A percentile compares a stretch with the other conserved stretches of the same genome.
These are phyloP conservation scores for Balamuthia mandrillaris DNA, from an alignment of 208 protist species.

Conservation along the genomic window DNA sequence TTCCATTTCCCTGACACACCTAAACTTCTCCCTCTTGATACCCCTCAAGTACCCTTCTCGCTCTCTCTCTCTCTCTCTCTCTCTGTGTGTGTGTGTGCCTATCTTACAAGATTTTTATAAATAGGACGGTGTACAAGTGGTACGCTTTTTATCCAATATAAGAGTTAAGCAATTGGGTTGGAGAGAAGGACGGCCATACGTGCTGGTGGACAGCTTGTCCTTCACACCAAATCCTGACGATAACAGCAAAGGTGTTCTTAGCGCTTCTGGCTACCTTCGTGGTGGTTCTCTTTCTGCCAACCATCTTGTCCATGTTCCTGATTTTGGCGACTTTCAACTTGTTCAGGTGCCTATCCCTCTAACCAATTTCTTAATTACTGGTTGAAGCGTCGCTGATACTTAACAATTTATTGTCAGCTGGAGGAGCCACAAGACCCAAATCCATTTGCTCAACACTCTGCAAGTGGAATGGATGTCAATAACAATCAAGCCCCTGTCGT, in stretches of 20 bases:
- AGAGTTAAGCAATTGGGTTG: conserved; percentile 10
- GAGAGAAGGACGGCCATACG: conserved; percentile 29
- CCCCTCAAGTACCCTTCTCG: conserved; percentile 9
- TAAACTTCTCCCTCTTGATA: conserved; percentile 34
- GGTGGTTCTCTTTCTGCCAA: conserved; percentile 29
- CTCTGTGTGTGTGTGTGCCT: neutral
- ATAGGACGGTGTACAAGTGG: conserved; percentile 20
- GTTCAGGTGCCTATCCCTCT: too few species aligned
- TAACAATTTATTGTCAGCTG: too few species aligned
- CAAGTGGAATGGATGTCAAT: too few species aligned
- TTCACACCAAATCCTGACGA: too few species aligned
- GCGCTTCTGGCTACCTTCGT: conserved; percentile 36
- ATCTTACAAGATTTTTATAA: neutral
- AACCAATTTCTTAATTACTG: too few species aligned
- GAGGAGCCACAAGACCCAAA: too few species aligned
- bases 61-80: neutral
- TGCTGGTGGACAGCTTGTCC: conserved; percentile 20
- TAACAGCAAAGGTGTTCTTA: conserved; percentile 23
- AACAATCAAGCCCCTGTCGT: too few species aligned
- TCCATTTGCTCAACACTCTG: too few species aligned
- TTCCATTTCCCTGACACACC: conserved; percentile 32
- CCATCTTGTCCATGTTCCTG: conserved; percentile 39
- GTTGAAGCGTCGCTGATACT: too few species aligned
- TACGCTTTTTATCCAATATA: conserved; percentile 41
- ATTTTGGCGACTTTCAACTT: conserved; percentile 46